Conservation (phyloP, 371 early-diverging fungal genomes). For the Racocetra persica region DNA sequence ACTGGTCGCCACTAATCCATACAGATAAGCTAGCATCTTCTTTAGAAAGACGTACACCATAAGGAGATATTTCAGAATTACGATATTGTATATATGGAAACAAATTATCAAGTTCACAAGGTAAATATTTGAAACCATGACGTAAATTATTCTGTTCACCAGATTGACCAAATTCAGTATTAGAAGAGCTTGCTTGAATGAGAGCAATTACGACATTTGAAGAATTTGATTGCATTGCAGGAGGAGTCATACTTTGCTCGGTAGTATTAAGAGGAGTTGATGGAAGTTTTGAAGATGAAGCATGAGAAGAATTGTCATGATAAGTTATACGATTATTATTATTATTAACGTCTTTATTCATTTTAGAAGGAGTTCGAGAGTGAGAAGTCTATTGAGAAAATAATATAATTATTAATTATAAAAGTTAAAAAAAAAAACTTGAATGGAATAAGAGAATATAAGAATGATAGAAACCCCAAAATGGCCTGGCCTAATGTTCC, state of each 20-base stretch:
- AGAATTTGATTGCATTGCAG: slow-evolving; percentile 41
- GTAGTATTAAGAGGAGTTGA: slow-evolving; percentile 47
- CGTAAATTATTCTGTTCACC: slow-evolving; percentile 57
- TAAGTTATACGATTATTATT: background rate
- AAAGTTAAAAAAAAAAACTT: background rate
- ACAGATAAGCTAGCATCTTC: slow-evolving; percentile 73
- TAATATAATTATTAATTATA: background rate
- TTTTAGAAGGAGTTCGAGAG: background rate
- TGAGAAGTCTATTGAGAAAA: background rate
- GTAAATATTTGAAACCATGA: slow-evolving; percentile 70
- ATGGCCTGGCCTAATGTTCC: slow-evolving; percentile 67
- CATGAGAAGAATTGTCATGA: background rate
- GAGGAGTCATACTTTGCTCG: slow-evolving; percentile 45
- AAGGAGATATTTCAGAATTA: slow-evolving; percentile 58
- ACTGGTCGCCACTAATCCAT: slow-evolving; percentile 66
- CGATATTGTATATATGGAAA: slow-evolving; percentile 64
- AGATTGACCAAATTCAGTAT: slow-evolving; percentile 50
- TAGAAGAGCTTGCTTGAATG: slow-evolving; percentile 22
- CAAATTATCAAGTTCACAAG: slow-evolving; percentile 61
- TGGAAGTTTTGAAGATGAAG: slow-evolving; percentile 42
- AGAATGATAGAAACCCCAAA: slow-evolving; percentile 49
- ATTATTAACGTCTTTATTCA: slow-evolving; percentile 5
- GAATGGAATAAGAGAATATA: background rate
- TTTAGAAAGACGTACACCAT: slow-evolving; percentile 63
- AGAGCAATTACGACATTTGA: slow-evolving; percentile 22